A percentile compares a stretch with the other conserved stretches of the same genome.
These are phyloP conservation scores for Coprinopsis cinerea DNA, from an alignment of 768 basidiomycete genomes.

Conservation along the genomic window DNA sequence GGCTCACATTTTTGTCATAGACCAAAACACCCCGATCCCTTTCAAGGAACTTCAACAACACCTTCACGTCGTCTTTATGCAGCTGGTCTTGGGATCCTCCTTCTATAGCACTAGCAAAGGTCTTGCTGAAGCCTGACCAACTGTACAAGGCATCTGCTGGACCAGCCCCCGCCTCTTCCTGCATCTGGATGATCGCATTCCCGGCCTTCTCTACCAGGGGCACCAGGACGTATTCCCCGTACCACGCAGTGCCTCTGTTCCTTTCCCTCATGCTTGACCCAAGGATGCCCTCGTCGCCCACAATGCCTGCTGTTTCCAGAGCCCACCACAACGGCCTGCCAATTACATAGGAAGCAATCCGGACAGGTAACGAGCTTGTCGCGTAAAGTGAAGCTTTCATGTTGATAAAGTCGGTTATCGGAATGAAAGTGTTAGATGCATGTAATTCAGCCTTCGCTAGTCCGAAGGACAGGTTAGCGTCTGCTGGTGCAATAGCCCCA, in stretches of 20 bases:
- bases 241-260: conserved; percentile 45
- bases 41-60: conserved; percentile 73
- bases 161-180: conserved; percentile 35
- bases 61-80: conserved; percentile 57
- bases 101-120: conserved; percentile 44
- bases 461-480: conserved; percentile 7
- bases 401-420: conserved; percentile 48
- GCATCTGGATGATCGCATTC: conserved; percentile 44
- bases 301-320: conserved; percentile 69
- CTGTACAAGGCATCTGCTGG: conserved; percentile 60
- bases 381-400: conserved; percentile 60
- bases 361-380: conserved; percentile 60
- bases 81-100: conserved; percentile 27
- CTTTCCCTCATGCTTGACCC: conserved; percentile 19
- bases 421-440: conserved; percentile 37
- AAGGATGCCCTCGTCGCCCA: conserved; percentile 52
- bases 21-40: conserved; percentile 66
- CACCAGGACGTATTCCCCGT: conserved; percentile 69
- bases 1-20: conserved; percentile 59
- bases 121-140: conserved; percentile 50
- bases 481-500: too few species aligned
- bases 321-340: conserved; percentile 86
- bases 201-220: conserved; percentile 62
- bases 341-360: conserved; percentile 65
- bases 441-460: conserved; percentile 70